Evolutionary conservation across 148 eudicot species (phyloP).

Genomic region (Camellia sinensis): DNA sequence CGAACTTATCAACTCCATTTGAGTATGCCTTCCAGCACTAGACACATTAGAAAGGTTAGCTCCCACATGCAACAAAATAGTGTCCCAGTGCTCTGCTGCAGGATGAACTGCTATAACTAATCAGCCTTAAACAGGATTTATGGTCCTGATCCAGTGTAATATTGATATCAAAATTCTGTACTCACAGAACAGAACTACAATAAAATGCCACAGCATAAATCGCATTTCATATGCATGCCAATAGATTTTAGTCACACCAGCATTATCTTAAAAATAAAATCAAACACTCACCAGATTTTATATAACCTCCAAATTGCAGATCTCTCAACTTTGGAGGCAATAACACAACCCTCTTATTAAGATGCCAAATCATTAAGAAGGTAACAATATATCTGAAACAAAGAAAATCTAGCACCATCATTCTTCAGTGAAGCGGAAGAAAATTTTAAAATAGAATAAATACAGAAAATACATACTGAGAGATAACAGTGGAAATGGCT

Average conservation of each 20-base stretch:
- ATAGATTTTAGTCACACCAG: not conserved
- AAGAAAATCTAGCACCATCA: conserved; percentile 9
- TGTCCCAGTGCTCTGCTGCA: not conserved
- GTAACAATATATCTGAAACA: conserved; percentile 63
- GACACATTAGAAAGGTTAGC: not conserved
- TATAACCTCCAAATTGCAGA: conserved; percentile 70
- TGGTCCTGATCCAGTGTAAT: no score
- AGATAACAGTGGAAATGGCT: conserved; percentile 78
- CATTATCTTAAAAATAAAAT: no score
- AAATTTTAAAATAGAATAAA: not conserved
- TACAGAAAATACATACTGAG: conserved; percentile 65
- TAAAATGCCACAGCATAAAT: no score
- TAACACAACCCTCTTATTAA: conserved; percentile 62
- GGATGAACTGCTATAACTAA: no score
- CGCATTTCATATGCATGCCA: not conserved
- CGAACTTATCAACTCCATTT: not conserved
- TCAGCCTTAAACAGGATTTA: no score
- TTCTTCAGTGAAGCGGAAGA: not conserved
- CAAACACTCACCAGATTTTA: conserved; percentile 73
- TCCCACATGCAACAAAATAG: not conserved
- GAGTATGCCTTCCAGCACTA: not conserved
- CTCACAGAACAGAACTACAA: no score
- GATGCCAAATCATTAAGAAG: conserved; percentile 66
- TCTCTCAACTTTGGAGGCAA: conserved; percentile 76
- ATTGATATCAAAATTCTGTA: no score